Evolutionary conservation across 2,329 filamentous ascomycete species (phyloP), one percentile per base, ranked within the genome.

Genomic region (Ascochyta rabiei): DNA sequence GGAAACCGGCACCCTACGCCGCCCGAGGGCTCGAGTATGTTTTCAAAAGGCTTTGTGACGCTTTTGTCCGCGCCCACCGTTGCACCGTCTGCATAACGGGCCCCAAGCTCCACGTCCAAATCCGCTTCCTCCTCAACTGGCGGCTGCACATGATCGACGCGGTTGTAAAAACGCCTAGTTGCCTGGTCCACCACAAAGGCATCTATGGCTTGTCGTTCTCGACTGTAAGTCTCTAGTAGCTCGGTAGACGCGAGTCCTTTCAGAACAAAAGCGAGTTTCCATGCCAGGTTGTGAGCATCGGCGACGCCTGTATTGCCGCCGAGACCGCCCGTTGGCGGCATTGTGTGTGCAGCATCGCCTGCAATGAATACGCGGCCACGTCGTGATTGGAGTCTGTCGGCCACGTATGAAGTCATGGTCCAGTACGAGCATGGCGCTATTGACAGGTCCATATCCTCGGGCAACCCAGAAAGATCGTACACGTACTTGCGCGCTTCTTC

Each of bases 221-320:
- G n/a, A n/a, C n/a, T n/a, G n/a, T n/a, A n/a, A n/a, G n/a, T n/a
- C n/a, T n/a, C n/a, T n/a, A n/a, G n/a, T n/a, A n/a, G n/a, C n/a
- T n/a, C n/a, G n/a, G n/a, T n/a, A n/a, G n/a, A n/a, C n/a, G n/a
- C n/a, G n/a, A n/a, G n/a, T n/a, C 45, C 45, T 4, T 53, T 39
- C 2, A 51, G 12, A 4, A 47, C 45, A 4, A 39, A 30, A 2
- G 48, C 50, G 12, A 60, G 30, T 19, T 60, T 60, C 57, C 57
- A 60, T 2, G 48, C 53, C 2, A 60, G 53, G 42, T 60, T 60
- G 12, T 53, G 40, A 10, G 54, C 49, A 38, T 60, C 57, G 2
- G 18, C 42, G 33, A 60, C 48, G 9, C 57, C 54, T 0, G 55
- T 43, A 34, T 57, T 60, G 1, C 43, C 37, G 4, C 57, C 57